Evolutionary conservation across 2,329 filamentous ascomycete species (phyloP).

Genomic region (Lachnellula suecica): DNA sequence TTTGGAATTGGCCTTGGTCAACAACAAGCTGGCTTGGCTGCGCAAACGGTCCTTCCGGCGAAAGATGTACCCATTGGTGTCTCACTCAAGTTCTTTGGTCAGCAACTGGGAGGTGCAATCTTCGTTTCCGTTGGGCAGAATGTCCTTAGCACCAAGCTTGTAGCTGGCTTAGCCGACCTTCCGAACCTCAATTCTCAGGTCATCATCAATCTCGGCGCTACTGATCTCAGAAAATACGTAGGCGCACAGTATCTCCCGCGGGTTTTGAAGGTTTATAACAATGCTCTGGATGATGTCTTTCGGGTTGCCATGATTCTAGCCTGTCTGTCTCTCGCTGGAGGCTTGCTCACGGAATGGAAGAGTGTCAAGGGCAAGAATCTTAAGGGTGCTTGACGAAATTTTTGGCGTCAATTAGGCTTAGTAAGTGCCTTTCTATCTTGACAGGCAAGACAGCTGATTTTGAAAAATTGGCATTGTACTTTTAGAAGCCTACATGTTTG

Average conservation of each 20-base stretch:
- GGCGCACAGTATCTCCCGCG: slow-evolving; percentile 37
- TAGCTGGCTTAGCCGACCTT: slow-evolving; percentile 4
- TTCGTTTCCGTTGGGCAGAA: slow-evolving; percentile 29
- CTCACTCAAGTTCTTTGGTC: slow-evolving; percentile 26
- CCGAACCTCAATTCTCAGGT: slow-evolving; percentile 2
- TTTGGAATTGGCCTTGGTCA: slow-evolving; percentile 27
- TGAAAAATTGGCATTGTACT: too few relatives aligned
- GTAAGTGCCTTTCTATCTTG: not conserved
- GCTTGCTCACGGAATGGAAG: slow-evolving; percentile 29
- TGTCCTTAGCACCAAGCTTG: slow-evolving; percentile 29
- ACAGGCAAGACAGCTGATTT: not conserved
- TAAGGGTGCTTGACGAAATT: not conserved
- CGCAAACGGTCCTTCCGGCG: slow-evolving; percentile 25
- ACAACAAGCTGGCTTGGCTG: slow-evolving; percentile 20
- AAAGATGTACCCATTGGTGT: slow-evolving; percentile 27
- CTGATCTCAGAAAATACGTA: slow-evolving; percentile 47
- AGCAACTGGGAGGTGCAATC: slow-evolving; percentile 25
- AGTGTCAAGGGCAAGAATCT: slow-evolving; percentile 7
- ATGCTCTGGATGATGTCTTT: slow-evolving; percentile 48
- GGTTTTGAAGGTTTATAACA: slow-evolving; percentile 53
- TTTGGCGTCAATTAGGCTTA: too few relatives aligned
- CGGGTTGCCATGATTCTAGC: slow-evolving; percentile 54
- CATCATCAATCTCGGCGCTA: slow-evolving; percentile 42
- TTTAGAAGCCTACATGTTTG: too few relatives aligned
- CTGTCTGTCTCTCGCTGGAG: slow-evolving; percentile 52